Evolutionary conservation across 2,329 filamentous ascomycete species (phyloP), one percentile per base, ranked within the genome.

Genomic region (Microcera coccophila): DNA sequence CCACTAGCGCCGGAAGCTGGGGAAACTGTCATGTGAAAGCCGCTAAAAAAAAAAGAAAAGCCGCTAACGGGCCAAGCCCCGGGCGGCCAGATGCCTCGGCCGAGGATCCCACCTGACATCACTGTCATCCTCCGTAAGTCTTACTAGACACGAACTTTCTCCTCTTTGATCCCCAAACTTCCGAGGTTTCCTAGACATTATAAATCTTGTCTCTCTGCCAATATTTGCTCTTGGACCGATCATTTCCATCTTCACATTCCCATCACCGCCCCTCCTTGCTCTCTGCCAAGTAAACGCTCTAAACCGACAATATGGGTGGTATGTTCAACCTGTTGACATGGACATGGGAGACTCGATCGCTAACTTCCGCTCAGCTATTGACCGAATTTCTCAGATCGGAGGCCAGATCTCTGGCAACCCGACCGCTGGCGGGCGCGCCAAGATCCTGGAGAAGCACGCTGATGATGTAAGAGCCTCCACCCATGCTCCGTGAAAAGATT

Each of bases 331-430:
- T 24, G 7, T 15, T 5, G 7, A 17, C 7, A 26, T n/a, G 15
- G 21, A 31, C 19, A n/a, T 19, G 31, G 36, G 26, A 17, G 4
- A 29, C 11, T 17, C 10, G 9, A 14, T 3, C 24, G 38, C 53
- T 57, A 44, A 57, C 43, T 24, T 20, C 8, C n/a, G 22, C 7
- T 17, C 57, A 81, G 78, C 77, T 56, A 63, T 76, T 59, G 77
- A 81, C 52, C 69, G 78, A 67, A 67, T 81, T 47, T 69, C 73
- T 39, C 78, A 82, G 59, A 74, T 84, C 57, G 79, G 78, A 49
- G 73, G 72, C 71, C 81, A 84, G 72, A 67, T 84, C 59, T 75
- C 78, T 50, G 74, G 73, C 67, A 80, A 83, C 70, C 69, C 80
- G 52, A 69, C 71, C 50, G 67, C 71, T 38, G 68, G 70, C 48